Evolutionary conservation across 208 protist genomes (phyloP), one percentile per base, ranked within the genome.

Genomic region (Blechomonas ayalai): DNA sequence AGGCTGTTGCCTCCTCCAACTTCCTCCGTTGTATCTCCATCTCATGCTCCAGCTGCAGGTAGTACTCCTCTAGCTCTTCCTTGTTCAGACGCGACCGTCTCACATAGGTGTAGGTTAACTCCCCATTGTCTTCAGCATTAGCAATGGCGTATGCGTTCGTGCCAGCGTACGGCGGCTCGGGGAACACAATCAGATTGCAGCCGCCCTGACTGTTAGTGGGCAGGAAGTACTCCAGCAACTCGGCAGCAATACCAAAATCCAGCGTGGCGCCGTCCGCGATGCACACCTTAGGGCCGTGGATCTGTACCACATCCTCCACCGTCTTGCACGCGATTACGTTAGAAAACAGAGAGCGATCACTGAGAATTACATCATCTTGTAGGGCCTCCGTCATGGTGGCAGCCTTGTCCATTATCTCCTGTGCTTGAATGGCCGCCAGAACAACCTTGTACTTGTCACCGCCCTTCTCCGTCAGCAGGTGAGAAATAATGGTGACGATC

Each of bases 41-140:
- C 18, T 78, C 74, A 34, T 54, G 55, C 47, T 92, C 83, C 12
- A 75, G 44, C 42, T 73, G 54, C 16, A 92, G 38, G 61, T 91
- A 94, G 59, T 88, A 94, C 59, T 83, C 70, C 52, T 90, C 81
- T 31, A 94, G 50, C 49, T 94, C 82, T 50, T 89, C 86, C 16
- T 70, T 78, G 34, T 63, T 79, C 4, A 94, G 60, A 2, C 63
- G 65, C 8, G 53, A 69, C 20, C 85, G 73, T 10, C 60, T 63
- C 12, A 57, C 68, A 40, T 74, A 73, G 1, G 33, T 33, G 13
- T 80, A 47, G 23, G 64, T 50, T 7, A 90, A 43, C 25, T 2
- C 15, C 38, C 74, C 62, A 13, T 73, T 65, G 31, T 81, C 66
- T 0, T 31, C 34, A 0, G 67, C 51, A 4, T 57, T 34, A 0